Evolutionary conservation across 75 land plant species (phyloP), one percentile per base, ranked within the genome.

Genomic region (Cupressus sempervirens): DNA sequence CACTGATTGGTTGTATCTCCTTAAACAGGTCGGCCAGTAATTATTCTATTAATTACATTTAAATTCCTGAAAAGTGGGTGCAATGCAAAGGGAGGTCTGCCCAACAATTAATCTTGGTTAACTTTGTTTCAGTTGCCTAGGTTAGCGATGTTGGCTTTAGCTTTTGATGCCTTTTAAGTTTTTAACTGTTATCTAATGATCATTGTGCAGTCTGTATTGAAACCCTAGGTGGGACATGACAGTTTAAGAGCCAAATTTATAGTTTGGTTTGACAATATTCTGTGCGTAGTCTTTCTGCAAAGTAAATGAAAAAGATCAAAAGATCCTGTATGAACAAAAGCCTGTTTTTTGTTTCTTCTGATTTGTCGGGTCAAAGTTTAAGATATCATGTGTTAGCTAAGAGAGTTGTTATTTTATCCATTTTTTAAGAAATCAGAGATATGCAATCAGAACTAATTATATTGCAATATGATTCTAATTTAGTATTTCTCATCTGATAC

Each of bases 401-500:
- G 46, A 12, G 2, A 11, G 35, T 72, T 14, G 74, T 12, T 32
- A 2, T 32, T 72, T 32, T 32, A 72, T 32, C 73, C 30, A 32
- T 32, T 72, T 40, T 41, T 43, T 26, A 29, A 43, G 29, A 40
- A 26, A n/a, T 45, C 29, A 32, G 10, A 52, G 84, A 11, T n/a
- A 35, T 70, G 26, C 8, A 11, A 18, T 16, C 23, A 83, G 75
- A 30, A 56, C 0, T 56, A 83, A 70, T 68, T 73, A 35, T 38
- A 52, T 67, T 73, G 77, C 77, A 83, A 4, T 10, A 35, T 11
- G 53, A 2, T 35, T 58, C 75, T 52, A 35, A 35, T 67, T 83
- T 83, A 10, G 18, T 68, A 56, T 53, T 1, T 68, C 40, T 80
- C 10, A 13, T 85, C 52, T 50, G 29, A 26, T 80, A 77, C 90